Evolutionary conservation across 148 eudicot species (phyloP), one percentile per base, ranked within the genome.

Genomic region (Camellia granthamiana): DNA sequence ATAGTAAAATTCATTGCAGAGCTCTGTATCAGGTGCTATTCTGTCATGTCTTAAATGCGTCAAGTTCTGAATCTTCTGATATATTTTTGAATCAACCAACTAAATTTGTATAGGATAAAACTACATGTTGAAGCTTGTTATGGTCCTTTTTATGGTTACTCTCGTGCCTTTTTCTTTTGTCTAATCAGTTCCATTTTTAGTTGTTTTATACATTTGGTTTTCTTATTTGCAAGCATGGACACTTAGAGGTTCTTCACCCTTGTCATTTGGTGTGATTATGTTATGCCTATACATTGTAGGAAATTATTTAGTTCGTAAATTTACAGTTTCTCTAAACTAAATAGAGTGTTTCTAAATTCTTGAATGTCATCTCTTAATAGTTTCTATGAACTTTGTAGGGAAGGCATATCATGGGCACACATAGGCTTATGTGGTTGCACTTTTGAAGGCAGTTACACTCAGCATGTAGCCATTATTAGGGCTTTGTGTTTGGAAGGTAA

Each of bases 401-500:
- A 88, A 88, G 82, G 78, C 73, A 81, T 86, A 81, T 69, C 86
- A 61, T 71, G 80, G 83, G 86, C 82, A 38, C 81, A 85, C 73
- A 18, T 70, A 62, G 47, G 76, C 19, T 23, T 72, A 62, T 43
- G 54, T 58, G 74, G 74, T 51, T 54, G 81, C 79, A 72, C 78
- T 74, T 59, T 79, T 38, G 83, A 75, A 67, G 66, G 74, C 55
- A 83, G 83, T 83, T 82, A 67, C 68, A 42, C 3, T 62, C 81
- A 82, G 58, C 84, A 79, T 62, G 82, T 84, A 78, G 61, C 77
- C 46, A 44, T 77, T 65, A 84, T 93, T 72, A 87, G 90, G 82
- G 79, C 80, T 79, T 81, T 93, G 80, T 90, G 92, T 78, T 80
- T 85, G 83, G 87, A 84, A 84, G 93, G 94, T 83, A 89, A 90